These are phyloP conservation scores for Trichoderma virens DNA, from an alignment of 495 filamentous ascomycete genomes.

Conservation along the genomic window DNA sequence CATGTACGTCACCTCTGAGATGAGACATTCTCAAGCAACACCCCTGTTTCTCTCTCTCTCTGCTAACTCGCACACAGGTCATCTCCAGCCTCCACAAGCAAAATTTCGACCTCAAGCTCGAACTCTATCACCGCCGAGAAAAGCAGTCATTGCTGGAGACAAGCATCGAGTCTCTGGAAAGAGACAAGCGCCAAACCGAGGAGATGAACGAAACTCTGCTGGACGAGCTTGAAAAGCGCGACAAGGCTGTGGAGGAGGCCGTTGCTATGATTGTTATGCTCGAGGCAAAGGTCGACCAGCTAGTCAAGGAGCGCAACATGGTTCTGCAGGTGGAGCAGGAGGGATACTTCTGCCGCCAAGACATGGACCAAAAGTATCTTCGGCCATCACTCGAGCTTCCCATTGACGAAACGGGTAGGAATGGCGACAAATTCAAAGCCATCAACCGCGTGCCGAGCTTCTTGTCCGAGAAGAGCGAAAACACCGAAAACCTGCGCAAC, in stretches of 20 bases:
- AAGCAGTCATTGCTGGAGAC: slow-evolving; percentile 48
- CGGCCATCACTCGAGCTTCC: slow-evolving; percentile 16
- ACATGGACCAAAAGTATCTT: slow-evolving; percentile 12
- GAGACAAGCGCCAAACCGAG: slow-evolving; percentile 41
- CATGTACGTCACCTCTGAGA: slow-evolving; percentile 22
- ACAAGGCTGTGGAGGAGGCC: slow-evolving; percentile 74
- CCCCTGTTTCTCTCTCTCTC: background rate
- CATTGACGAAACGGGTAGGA: slow-evolving; percentile 13
- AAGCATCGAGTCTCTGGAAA: slow-evolving; percentile 52
- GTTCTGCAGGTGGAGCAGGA: slow-evolving; percentile 28
- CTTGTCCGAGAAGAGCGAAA: slow-evolving; percentile 51
- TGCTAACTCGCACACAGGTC: slow-evolving; percentile 19
- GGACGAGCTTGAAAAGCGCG: slow-evolving; percentile 62
- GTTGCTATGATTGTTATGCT: slow-evolving; percentile 69
- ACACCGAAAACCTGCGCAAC: slow-evolving; percentile 58
- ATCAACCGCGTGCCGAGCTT: slow-evolving; percentile 58
- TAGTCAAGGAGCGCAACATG: slow-evolving; percentile 39
- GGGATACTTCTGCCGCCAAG: slow-evolving; percentile 22
- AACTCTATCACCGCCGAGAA: slow-evolving; percentile 67
- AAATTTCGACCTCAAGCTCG: slow-evolving; percentile 85
- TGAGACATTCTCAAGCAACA: background rate
- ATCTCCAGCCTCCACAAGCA: slow-evolving; percentile 65
- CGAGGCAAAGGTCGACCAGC: slow-evolving; percentile 57
- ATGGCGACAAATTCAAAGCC: slow-evolving; percentile 17
- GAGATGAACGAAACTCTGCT: slow-evolving; percentile 63